Conservation (phyloP, 202 grass and related monocot species). For the Elaeis oleifera region DNA sequence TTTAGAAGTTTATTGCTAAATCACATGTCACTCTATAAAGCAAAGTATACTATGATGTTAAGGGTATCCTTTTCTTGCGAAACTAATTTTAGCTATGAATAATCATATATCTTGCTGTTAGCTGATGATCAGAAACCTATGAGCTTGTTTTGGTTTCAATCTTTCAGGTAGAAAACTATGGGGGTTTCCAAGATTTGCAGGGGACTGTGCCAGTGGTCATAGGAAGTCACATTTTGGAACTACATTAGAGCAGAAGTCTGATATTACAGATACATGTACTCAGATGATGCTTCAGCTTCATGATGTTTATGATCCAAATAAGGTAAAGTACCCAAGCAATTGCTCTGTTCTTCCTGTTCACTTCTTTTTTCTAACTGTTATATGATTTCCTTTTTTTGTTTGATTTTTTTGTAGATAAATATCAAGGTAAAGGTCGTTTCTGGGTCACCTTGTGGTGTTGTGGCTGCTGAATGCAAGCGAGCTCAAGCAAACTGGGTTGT, state of each 20-base stretch:
- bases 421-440: slow-evolving; percentile 80
- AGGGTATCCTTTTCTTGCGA: too few species aligned
- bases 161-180: slow-evolving; percentile 81
- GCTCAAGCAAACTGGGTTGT: slow-evolving; percentile 97
- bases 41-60: too few species aligned
- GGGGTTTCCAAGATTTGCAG: slow-evolving; percentile 86
- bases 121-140: too few species aligned
- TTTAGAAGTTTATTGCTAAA: too few species aligned
- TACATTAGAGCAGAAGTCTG: slow-evolving; percentile 66
- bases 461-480: slow-evolving; percentile 77
- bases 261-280: slow-evolving; percentile 65
- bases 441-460: slow-evolving; percentile 68
- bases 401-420: slow-evolving; percentile 51
- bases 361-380: not conserved
- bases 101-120: too few species aligned
- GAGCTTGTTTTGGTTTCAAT: too few species aligned
- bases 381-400: not conserved
- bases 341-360: slow-evolving; percentile 5
- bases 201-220: slow-evolving; percentile 88
- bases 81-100: too few species aligned
- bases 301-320: slow-evolving; percentile 57
- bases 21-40: too few species aligned
- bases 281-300: slow-evolving; percentile 78
- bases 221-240: slow-evolving; percentile 30
- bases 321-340: slow-evolving; percentile 39